Evolutionary conservation across 768 basidiomycete genomes (phyloP).

Genomic region (Kwoniella botswanensis): DNA sequence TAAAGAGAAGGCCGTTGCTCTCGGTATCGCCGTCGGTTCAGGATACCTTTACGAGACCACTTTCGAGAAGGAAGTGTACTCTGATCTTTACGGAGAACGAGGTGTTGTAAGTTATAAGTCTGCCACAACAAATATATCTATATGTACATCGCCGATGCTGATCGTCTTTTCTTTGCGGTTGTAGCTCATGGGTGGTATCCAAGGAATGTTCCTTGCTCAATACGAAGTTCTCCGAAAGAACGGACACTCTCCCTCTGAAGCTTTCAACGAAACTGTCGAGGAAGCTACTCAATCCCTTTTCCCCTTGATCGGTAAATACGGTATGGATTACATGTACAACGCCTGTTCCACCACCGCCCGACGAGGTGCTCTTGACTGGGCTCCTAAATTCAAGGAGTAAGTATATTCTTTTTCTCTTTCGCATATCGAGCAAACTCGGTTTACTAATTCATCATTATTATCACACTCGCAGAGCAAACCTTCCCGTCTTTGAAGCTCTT

Average conservation of each 20-base stretch:
- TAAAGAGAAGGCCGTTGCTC: slow-evolving; percentile 91
- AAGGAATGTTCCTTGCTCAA: slow-evolving; percentile 98
- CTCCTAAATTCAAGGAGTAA: slow-evolving; percentile 80
- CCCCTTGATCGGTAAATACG: slow-evolving; percentile 93
- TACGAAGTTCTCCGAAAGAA: slow-evolving; percentile 65
- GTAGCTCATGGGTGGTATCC: slow-evolving; percentile 93
- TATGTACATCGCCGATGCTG: background rate
- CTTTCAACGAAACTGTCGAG: slow-evolving; percentile 99
- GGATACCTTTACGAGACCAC: slow-evolving; percentile 99
- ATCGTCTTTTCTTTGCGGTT: background rate
- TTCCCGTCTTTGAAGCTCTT: slow-evolving; percentile 90
- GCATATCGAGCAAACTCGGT: background rate
- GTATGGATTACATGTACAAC: slow-evolving; percentile 99
- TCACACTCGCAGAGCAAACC: slow-evolving; percentile 70
- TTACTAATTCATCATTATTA: background rate
- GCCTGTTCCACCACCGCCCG: slow-evolving; percentile 99
- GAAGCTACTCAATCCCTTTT: slow-evolving; percentile 99
- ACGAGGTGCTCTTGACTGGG: slow-evolving; percentile 96
- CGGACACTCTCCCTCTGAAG: slow-evolving; percentile 89
- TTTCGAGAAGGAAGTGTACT: slow-evolving; percentile 99
- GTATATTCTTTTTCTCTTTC: slow-evolving; percentile 13
- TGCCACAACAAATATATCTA: background rate
- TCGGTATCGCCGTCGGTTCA: slow-evolving; percentile 92
- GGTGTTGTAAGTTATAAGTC: slow-evolving; percentile 80
- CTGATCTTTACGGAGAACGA: slow-evolving; percentile 98